These are phyloP conservation scores for Wickerhamiella shivajii DNA, from an alignment of 805 yeast genomes.

Conservation along the genomic window DNA sequence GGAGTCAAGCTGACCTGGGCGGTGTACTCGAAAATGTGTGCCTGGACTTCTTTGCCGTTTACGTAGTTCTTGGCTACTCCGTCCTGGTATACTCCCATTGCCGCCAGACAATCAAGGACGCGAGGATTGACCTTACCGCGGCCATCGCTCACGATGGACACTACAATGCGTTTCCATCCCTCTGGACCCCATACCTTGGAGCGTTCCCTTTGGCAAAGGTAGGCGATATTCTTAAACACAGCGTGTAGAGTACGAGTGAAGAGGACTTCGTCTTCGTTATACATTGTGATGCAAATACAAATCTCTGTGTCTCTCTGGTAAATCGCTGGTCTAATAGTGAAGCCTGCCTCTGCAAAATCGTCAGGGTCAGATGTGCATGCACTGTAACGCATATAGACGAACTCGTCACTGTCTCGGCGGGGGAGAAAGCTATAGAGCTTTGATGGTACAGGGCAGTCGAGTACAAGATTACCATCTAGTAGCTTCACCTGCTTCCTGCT, in stretches of 20 bases:
- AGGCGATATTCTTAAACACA: slow-evolving; percentile 83
- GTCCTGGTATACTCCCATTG: slow-evolving; percentile 93
- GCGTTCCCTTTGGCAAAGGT: slow-evolving; percentile 63
- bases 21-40: slow-evolving; percentile 91
- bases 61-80: slow-evolving; percentile 93
- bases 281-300: slow-evolving; percentile 90
- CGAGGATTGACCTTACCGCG: slow-evolving; percentile 76
- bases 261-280: slow-evolving; percentile 82
- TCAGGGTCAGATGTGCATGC: slow-evolving; percentile 94
- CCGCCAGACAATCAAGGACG: slow-evolving; percentile 75
- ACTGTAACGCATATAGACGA: slow-evolving; percentile 89
- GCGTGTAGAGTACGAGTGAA: slow-evolving; percentile 91
- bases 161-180: slow-evolving; percentile 94
- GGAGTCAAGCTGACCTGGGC: slow-evolving; percentile 89
- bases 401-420: slow-evolving; percentile 79
- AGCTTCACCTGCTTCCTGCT: slow-evolving; percentile 61
- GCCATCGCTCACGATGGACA: slow-evolving; percentile 85
- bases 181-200: slow-evolving; percentile 91
- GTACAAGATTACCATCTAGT: slow-evolving; percentile 66
- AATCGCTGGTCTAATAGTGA: slow-evolving; percentile 73
- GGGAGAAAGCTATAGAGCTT: slow-evolving; percentile 76
- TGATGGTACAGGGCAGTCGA: slow-evolving; percentile 90
- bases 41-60: slow-evolving; percentile 78
- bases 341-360: slow-evolving; percentile 64
- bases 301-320: slow-evolving; percentile 84